A percentile compares a stretch with the other conserved stretches of the same genome.
Conservation (phyloP, 2,329 filamentous ascomycete genomes). For the Sporothrix brasiliensis region DNA sequence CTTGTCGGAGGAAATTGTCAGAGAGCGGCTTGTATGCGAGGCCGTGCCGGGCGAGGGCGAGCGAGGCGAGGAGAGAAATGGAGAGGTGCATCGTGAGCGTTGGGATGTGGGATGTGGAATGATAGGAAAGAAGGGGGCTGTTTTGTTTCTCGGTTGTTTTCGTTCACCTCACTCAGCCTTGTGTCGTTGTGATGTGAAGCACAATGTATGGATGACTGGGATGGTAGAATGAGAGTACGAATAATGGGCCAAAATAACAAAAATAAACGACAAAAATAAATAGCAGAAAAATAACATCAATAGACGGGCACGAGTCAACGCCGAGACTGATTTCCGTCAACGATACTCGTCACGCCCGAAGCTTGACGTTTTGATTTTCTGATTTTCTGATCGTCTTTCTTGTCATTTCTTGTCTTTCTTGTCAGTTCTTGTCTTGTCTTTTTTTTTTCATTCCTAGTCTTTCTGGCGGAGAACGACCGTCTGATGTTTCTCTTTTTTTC, state of each 20-base stretch:
- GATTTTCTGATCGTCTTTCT: neutral
- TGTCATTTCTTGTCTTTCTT: neutral
- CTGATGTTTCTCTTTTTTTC: neutral
- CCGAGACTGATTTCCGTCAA: too few relatives aligned
- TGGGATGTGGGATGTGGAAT: neutral
- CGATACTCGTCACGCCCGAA: neutral
- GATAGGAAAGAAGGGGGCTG: neutral
- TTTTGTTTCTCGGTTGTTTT: too few relatives aligned
- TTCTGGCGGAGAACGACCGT: neutral
- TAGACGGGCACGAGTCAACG: too few relatives aligned
- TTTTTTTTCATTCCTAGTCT: neutral
- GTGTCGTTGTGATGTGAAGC: too few relatives aligned
- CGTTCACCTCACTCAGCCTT: too few relatives aligned
- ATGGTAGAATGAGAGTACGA: too few relatives aligned
- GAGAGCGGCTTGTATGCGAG: conserved; percentile 55
- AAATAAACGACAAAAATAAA: too few relatives aligned
- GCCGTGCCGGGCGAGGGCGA: conserved; percentile 39
- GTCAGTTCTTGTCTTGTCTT: neutral
- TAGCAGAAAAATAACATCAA: too few relatives aligned
- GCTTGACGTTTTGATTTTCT: neutral
- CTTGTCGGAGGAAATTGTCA: conserved; percentile 63
- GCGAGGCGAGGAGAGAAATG: conserved; percentile 34
- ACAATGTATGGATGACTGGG: too few relatives aligned
- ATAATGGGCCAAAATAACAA: too few relatives aligned
- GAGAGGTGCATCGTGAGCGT: neutral